A percentile compares a stretch with the other conserved stretches of the same genome.
phyloP scores from a whole-genome alignment of 257 asterid genomes.

The Lycium ferocissimum region DNA sequence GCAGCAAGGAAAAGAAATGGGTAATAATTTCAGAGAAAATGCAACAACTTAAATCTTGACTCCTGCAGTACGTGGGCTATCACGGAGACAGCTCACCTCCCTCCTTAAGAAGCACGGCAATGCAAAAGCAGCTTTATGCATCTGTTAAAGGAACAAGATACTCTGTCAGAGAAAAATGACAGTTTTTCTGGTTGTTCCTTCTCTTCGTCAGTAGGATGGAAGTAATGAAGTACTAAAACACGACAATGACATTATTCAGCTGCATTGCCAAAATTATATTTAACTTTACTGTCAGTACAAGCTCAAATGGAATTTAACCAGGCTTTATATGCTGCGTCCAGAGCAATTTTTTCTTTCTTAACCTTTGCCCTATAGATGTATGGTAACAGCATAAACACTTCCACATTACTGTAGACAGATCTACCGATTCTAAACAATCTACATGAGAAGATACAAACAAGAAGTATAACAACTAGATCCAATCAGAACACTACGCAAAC shows the following conservation, averaged over 20 bases:
- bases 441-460: not conserved
- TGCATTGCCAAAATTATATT: not conserved
- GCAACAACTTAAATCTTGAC: not conserved
- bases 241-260: not conserved
- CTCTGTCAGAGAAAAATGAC: not conserved
- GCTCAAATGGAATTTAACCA: not conserved
- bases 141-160: slow-evolving; percentile 49
- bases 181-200: not conserved
- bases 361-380: not conserved
- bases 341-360: not conserved
- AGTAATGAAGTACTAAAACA: not conserved
- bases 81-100: slow-evolving; percentile 78
- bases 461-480: not conserved
- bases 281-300: not conserved
- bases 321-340: not conserved
- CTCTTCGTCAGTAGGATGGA: no score
- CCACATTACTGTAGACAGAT: not conserved
- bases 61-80: slow-evolving; percentile 11
- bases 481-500: not conserved
- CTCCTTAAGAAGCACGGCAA: slow-evolving; percentile 85
- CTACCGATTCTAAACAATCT: not conserved
- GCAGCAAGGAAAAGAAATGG: slow-evolving; percentile 29
- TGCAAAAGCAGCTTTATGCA: slow-evolving; percentile 89
- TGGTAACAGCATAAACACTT: not conserved
- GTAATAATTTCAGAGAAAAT: not conserved